phyloP scores from a whole-genome alignment of 2,329 filamentous ascomycete genomes.

The Tolypocladium paradoxum region DNA sequence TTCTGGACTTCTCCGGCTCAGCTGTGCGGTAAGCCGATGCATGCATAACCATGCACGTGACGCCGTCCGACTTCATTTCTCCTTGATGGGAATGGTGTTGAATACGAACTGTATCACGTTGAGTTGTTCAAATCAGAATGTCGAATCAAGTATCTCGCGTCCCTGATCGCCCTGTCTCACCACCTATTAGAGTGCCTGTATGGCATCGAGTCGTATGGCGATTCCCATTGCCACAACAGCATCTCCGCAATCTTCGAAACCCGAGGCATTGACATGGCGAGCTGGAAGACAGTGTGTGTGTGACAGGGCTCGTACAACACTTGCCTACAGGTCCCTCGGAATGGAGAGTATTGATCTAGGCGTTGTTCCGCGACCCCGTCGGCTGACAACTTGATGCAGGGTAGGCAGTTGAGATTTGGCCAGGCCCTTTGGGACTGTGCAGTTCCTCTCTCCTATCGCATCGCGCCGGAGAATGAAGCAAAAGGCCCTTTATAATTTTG shows the following conservation, averaged over 20 bases:
- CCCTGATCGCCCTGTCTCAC: background rate
- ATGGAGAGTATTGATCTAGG: background rate
- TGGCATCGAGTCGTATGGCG: background rate
- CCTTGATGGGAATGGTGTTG: background rate
- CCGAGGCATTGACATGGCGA: no score
- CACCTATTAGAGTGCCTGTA: background rate
- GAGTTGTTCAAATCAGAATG: background rate
- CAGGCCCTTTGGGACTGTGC: background rate
- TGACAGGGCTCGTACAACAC: no score
- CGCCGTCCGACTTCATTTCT: background rate
- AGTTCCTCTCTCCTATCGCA: background rate
- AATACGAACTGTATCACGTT: background rate
- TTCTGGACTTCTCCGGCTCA: background rate
- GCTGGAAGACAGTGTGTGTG: no score
- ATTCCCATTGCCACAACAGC: background rate
- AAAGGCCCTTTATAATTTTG: background rate
- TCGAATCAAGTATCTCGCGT: background rate
- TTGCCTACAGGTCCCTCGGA: accelerated
- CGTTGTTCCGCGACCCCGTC: no score
- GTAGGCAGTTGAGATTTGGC: background rate
- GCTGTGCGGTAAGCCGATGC: background rate
- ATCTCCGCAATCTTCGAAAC: background rate
- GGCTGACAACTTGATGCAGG: background rate
- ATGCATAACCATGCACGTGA: background rate
- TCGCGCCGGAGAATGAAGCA: background rate